phyloP scores from a whole-genome alignment of 208 protist genomes.

The Leishmania tropica region DNA sequence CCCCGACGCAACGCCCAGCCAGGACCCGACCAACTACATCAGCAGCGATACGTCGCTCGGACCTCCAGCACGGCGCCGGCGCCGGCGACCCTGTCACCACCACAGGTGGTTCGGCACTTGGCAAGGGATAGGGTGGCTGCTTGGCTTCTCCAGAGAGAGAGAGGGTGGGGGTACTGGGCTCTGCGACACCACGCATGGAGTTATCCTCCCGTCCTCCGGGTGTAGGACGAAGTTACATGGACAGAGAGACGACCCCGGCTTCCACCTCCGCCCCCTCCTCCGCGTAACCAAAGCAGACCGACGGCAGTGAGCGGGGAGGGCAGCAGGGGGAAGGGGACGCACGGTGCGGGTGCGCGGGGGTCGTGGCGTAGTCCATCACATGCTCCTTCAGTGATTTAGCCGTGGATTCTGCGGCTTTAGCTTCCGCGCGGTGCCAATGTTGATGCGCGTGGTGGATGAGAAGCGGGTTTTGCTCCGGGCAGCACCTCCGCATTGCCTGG shows the following conservation, averaged over 20 bases:
- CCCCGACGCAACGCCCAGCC: not conserved
- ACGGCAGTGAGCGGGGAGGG: not conserved
- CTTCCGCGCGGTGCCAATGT: conserved; percentile 3
- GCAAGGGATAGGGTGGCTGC: not conserved
- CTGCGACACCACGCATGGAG: not conserved
- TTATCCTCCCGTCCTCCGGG: not conserved
- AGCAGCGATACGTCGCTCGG: no score
- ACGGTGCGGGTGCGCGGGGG: not conserved
- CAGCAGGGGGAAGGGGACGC: not conserved
- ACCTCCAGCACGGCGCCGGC: not conserved
- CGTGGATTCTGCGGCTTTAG: conserved; percentile 16
- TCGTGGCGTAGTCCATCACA: not conserved
- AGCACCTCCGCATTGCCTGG: not conserved
- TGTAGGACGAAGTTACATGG: not conserved
- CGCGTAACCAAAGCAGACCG: not conserved
- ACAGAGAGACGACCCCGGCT: not conserved
- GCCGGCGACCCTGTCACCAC: not conserved
- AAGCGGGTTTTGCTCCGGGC: conserved; percentile 1
- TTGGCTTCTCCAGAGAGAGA: not conserved
- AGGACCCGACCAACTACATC: not conserved
- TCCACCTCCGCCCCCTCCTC: not conserved
- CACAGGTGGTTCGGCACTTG: not conserved
- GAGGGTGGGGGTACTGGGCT: not conserved
- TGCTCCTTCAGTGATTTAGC: conserved; percentile 9
- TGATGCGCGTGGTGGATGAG: conserved; percentile 1